phyloP scores from a whole-genome alignment of 805 yeast genomes.

The Teunomyces panamensis region DNA sequence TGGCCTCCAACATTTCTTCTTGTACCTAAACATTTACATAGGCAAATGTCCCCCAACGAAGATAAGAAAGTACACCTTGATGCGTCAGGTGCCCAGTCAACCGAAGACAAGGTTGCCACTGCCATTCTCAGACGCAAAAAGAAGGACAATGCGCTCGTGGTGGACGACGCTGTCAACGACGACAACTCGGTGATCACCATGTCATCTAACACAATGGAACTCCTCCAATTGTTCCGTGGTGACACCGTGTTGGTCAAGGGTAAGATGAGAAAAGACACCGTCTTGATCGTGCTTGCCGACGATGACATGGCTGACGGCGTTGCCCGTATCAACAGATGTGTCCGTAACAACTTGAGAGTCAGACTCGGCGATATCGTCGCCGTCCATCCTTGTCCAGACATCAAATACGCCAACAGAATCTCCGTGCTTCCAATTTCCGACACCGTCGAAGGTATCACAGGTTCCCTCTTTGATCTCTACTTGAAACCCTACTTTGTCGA shows the following conservation, averaged over 20 bases:
- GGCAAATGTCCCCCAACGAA: slow-evolving; percentile 7
- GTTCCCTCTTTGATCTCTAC: slow-evolving; percentile 92
- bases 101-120: slow-evolving; percentile 81
- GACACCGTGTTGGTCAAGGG: slow-evolving; percentile 97
- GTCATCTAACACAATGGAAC: slow-evolving; percentile 93
- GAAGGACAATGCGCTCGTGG: slow-evolving; percentile 92
- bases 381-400: slow-evolving; percentile 95
- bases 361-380: slow-evolving; percentile 91
- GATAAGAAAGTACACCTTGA: slow-evolving; percentile 36
- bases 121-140: slow-evolving; percentile 96
- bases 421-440: slow-evolving; percentile 96
- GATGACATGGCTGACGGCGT: slow-evolving; percentile 96
- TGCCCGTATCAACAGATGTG: slow-evolving; percentile 91
- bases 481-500: slow-evolving; percentile 98
- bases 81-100: slow-evolving; percentile 62
- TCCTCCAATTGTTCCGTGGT: slow-evolving; percentile 92
- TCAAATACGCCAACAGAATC: slow-evolving; percentile 93
- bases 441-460: slow-evolving; percentile 96
- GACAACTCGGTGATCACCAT: slow-evolving; percentile 96
- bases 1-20: neutral
- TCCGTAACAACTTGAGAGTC: slow-evolving; percentile 90
- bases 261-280: slow-evolving; percentile 97
- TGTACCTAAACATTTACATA: neutral
- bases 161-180: slow-evolving; percentile 95
- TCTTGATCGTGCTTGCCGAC: slow-evolving; percentile 89